phyloP scores from a whole-genome alignment of 2,329 filamentous ascomycete genomes.

The Xylariaceae sp. region DNA sequence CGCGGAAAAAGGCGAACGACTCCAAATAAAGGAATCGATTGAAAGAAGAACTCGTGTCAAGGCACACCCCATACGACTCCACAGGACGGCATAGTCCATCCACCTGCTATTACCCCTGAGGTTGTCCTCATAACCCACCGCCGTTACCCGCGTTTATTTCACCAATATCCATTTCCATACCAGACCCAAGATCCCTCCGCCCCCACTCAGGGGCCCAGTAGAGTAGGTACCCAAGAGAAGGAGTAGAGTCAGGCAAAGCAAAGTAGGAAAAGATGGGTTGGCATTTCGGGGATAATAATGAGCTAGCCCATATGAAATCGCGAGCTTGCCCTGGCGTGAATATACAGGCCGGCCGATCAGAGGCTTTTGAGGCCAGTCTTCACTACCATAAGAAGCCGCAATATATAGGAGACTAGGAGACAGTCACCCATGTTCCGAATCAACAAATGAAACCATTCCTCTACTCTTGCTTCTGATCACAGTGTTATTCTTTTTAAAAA shows the following conservation, averaged over 20 bases:
- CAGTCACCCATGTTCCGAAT: background rate
- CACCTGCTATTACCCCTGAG: background rate
- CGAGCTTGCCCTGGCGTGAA: background rate
- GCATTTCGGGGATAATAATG: constrained; percentile 8
- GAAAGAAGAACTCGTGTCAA: too few relatives aligned
- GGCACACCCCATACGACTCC: too few relatives aligned
- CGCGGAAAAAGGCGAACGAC: constrained; percentile 29
- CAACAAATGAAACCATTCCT: background rate
- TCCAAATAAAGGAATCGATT: constrained; percentile 16
- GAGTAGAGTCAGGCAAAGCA: background rate
- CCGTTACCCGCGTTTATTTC: too few relatives aligned
- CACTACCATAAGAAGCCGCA: background rate
- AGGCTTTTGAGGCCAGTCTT: background rate
- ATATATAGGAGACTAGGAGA: background rate
- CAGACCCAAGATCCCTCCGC: too few relatives aligned
- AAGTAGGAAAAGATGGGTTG: background rate
- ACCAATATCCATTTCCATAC: too few relatives aligned
- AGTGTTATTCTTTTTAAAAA: background rate
- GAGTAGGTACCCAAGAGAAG: background rate
- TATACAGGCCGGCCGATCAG: background rate
- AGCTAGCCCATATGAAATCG: background rate
- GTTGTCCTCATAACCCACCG: too few relatives aligned
- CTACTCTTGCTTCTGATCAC: background rate
- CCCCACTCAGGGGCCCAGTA: too few relatives aligned
- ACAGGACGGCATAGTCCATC: background rate